Evolutionary conservation across 108 stramenopile genomes (phyloP).

Genomic region (Pseudonitzschia delicatissima): DNA sequence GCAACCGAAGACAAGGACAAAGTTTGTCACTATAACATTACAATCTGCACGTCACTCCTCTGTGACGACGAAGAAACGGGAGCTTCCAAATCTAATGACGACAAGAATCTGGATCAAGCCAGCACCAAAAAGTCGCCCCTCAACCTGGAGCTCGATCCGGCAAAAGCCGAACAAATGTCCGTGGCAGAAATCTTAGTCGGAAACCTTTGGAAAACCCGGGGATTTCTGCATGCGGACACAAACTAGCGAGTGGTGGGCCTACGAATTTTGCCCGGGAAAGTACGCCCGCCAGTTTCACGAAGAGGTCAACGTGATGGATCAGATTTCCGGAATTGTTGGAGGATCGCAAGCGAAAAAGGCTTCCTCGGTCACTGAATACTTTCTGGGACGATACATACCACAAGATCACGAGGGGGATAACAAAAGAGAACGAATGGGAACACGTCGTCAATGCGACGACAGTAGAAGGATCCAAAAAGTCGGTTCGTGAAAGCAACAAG

Average conservation of each 20-base stretch:
- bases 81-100: neutral
- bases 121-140: neutral
- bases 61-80: conserved; percentile 35
- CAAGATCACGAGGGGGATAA: conserved; percentile 32
- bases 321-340: conserved; percentile 31
- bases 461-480: neutral
- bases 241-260: conserved; percentile 55
- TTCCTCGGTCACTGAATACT: conserved; percentile 49
- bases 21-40: conserved; percentile 54
- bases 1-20: conserved; percentile 13
- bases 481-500: neutral
- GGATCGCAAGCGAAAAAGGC: neutral
- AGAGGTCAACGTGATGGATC: conserved; percentile 35
- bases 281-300: conserved; percentile 75
- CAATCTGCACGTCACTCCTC: conserved; percentile 72
- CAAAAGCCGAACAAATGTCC: conserved; percentile 20
- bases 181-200: conserved; percentile 21
- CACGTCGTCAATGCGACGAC: conserved; percentile 64
- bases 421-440: conserved; percentile 59
- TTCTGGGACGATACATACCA: conserved; percentile 53
- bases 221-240: conserved; percentile 23
- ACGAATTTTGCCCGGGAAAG: conserved; percentile 68
- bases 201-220: conserved; percentile 12
- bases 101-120: neutral
- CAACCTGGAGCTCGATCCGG: conserved; percentile 10